Conservation (phyloP, 495 filamentous ascomycete genomes). For the Tetracladium setigerum region DNA sequence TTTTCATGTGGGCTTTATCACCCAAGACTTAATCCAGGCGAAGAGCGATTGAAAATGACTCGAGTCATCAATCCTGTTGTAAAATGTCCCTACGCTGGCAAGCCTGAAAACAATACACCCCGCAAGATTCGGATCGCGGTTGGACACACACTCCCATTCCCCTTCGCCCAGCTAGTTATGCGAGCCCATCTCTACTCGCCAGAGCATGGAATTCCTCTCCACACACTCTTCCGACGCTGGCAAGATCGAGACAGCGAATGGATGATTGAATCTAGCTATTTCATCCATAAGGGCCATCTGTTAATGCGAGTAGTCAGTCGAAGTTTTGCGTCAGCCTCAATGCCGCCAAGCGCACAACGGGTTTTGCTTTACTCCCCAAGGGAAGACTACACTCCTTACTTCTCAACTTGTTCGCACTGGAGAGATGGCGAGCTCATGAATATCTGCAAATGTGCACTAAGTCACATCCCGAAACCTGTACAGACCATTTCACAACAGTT, state of each 20-base stretch:
- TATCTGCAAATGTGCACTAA: slow-evolving; percentile 50
- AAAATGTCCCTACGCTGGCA: slow-evolving; percentile 32
- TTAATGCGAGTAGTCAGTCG: slow-evolving; percentile 44
- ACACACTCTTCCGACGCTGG: slow-evolving; percentile 41
- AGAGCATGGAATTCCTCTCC: slow-evolving; percentile 35
- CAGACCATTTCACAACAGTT: slow-evolving; percentile 27
- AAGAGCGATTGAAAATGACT: slow-evolving; percentile 40
- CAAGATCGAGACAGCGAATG: slow-evolving; percentile 34
- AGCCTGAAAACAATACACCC: slow-evolving; percentile 33
- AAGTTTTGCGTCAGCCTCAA: slow-evolving; percentile 33
- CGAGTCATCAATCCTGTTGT: slow-evolving; percentile 44
- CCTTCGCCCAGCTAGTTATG: slow-evolving; percentile 45
- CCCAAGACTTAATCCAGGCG: slow-evolving; percentile 36
- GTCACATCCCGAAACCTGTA: slow-evolving; percentile 42
- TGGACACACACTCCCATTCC: slow-evolving; percentile 41
- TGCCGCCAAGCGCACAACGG: slow-evolving; percentile 37
- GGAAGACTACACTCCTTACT: slow-evolving; percentile 53
- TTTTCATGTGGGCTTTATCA: slow-evolving; percentile 48
- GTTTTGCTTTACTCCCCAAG: slow-evolving; percentile 44
- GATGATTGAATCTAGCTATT: slow-evolving; percentile 41
- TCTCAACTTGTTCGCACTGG: slow-evolving; percentile 53
- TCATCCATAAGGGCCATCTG: slow-evolving; percentile 41
- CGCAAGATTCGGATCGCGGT: slow-evolving; percentile 41
- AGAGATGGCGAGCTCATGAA: slow-evolving; percentile 49
- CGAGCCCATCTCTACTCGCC: slow-evolving; percentile 33